Conservation (phyloP, 2,329 filamentous ascomycete species). For the Beauveria medogensis region DNA sequence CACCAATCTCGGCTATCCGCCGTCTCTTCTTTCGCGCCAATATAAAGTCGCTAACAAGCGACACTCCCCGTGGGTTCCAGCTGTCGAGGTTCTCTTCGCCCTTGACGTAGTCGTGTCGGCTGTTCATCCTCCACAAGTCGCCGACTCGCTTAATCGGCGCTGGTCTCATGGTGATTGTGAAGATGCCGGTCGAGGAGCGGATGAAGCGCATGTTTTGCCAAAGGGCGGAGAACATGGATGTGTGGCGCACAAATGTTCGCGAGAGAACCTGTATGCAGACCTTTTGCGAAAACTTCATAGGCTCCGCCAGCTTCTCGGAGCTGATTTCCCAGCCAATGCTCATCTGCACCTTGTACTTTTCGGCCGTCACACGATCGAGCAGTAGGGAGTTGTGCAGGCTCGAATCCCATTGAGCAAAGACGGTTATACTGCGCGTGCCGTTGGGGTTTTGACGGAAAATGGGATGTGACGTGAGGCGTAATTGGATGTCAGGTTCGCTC, state of each 20-base stretch:
- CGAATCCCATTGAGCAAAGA: constrained; percentile 95
- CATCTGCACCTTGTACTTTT: constrained; percentile 86
- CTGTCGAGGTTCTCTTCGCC: constrained; percentile 79
- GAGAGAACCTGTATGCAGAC: constrained; percentile 77
- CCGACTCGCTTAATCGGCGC: constrained; percentile 84
- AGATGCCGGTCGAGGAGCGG: constrained; percentile 78
- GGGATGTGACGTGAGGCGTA: constrained; percentile 72
- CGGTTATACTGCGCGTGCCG: constrained; percentile 76
- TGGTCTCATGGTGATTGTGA: constrained; percentile 77
- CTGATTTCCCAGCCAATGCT: constrained; percentile 78
- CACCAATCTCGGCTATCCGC: constrained; percentile 73
- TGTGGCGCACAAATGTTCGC: constrained; percentile 74
- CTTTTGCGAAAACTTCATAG: constrained; percentile 79
- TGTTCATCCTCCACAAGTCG: constrained; percentile 95
- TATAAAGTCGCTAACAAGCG: constrained; percentile 83
- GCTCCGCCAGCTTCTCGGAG: constrained; percentile 75
- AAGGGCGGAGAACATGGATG: constrained; percentile 77
- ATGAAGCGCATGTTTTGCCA: constrained; percentile 82
- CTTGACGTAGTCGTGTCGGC: constrained; percentile 89
- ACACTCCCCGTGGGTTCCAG: constrained; percentile 86
- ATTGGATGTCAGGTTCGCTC: constrained; percentile 61
- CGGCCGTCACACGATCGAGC: constrained; percentile 86
- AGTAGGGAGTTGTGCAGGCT: constrained; percentile 86
- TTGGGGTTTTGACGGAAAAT: constrained; percentile 79
- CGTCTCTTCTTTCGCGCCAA: constrained; percentile 62